Base-by-base conservation (phyloP, 495 filamentous ascomycete genomes). In the Elasticomyces elasticus region DNA sequence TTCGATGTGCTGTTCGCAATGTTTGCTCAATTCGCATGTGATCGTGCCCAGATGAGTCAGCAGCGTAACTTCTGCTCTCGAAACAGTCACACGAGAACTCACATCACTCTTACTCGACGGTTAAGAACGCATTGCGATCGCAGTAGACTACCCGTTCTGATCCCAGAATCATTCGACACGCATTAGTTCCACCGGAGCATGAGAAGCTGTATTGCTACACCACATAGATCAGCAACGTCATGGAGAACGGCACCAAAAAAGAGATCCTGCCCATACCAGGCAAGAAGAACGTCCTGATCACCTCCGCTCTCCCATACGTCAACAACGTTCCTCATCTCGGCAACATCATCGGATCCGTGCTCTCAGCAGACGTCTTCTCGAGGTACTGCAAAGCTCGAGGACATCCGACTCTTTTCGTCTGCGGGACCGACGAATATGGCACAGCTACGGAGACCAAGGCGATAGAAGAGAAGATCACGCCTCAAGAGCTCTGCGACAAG, bases 271-370 rank as follows among this genome's bases (percentile, higher is more conserved):
- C 74, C 50, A 55, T 64, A 20, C 66, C 63, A 45, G 75, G 75
- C 49, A 69, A 74, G 63, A 62, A 71, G 46, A 77, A 77, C 56
- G 65, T 76, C 35, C 67, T 78, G n/a, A 74, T 78, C 41, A 77
- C 75, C 10, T 69, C 63, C 26, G 74, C 75, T 0, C 61, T 77
- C 54, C 71, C 65, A 38, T 97, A 96, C 66, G 89, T 95, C 48
- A 97, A 97, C 73, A 96, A 95, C 70, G 87, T 94, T 10, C 92
- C 91, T 48, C 91, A 95, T 71, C 75, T 95, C 63, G 90, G 92
- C 51, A 98, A 98, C 69, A 83, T 96, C 51, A 79, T 96, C 50
- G 92, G 92, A 52, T 87, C 83, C 59, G 89, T 95, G 33, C 78
- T 97, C 63, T 83, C 80, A 60, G 85, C 86, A 33, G 86, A 90